A percentile compares a stretch with the other conserved stretches of the same genome.
Evolutionary conservation across 83 land plant genomes (phyloP).

Genomic region (Thuja plicata): DNA sequence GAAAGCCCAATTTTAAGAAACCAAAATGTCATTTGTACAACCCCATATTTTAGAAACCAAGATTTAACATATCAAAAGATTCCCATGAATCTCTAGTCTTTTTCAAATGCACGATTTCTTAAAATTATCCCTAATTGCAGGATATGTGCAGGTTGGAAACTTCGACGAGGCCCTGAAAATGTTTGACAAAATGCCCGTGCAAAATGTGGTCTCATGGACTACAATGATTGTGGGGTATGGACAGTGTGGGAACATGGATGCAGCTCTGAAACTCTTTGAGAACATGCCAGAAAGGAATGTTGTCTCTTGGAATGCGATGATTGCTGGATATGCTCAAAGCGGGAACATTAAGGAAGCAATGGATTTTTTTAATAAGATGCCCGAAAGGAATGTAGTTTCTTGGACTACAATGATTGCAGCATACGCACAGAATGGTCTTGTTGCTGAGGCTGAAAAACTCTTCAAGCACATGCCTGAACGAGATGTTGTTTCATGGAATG

Average conservation of each 20-base stretch:
- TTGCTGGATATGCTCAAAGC: not conserved
- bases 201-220: not conserved
- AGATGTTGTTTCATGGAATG: not conserved
- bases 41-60: not conserved
- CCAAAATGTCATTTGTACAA: not conserved
- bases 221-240: not conserved
- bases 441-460: not conserved
- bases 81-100: not conserved
- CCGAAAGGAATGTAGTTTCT: not conserved
- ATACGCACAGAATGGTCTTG: not conserved
- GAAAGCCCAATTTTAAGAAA: too few species aligned
- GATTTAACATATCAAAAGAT: not conserved
- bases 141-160: not conserved
- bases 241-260: not conserved
- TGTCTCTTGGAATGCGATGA: not conserved
- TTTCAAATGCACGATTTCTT: not conserved
- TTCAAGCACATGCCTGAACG: not conserved
- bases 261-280: not conserved
- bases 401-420: not conserved
- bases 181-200: not conserved
- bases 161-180: not conserved
- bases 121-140: not conserved
- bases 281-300: not conserved
- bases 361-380: not conserved
- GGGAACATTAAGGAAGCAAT: not conserved